Conservation (phyloP, 2,329 filamentous ascomycete genomes). For the Geosmithia morbida region DNA sequence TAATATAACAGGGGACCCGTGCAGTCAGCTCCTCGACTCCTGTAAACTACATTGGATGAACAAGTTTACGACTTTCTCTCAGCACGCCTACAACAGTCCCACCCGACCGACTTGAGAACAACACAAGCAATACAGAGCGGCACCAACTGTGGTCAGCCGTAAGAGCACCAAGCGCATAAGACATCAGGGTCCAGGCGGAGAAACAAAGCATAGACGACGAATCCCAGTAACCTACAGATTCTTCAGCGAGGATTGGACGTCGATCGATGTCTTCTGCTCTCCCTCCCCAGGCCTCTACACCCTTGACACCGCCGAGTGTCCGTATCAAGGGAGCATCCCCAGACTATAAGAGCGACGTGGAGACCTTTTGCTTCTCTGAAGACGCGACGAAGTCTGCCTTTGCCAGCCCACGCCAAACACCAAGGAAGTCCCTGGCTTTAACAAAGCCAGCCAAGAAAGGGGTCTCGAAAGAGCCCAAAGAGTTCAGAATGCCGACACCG, state of each 20-base stretch:
- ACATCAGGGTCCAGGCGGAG: too few relatives aligned
- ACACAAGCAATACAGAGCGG: neutral
- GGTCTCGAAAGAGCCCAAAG: neutral
- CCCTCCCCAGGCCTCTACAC: neutral
- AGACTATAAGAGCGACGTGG: neutral
- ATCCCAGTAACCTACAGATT: too few relatives aligned
- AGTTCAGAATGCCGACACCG: neutral
- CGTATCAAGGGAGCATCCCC: constrained; percentile 13
- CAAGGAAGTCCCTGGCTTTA: neutral
- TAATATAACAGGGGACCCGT: neutral
- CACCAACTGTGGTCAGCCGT: too few relatives aligned
- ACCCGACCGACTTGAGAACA: neutral
- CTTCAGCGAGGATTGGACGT: neutral
- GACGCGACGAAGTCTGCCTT: neutral
- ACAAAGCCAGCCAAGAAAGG: neutral
- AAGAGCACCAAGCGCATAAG: too few relatives aligned
- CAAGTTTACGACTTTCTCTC: neutral
- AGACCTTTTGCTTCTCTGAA: neutral
- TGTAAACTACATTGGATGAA: neutral
- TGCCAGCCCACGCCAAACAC: neutral
- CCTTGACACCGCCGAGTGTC: constrained; percentile 5
- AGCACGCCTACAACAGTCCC: neutral
- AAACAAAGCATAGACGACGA: too few relatives aligned
- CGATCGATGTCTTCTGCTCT: neutral
- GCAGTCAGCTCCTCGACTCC: neutral